phyloP scores from a whole-genome alignment of 2,329 filamentous ascomycete genomes.

The Exophiala oligosperma region DNA sequence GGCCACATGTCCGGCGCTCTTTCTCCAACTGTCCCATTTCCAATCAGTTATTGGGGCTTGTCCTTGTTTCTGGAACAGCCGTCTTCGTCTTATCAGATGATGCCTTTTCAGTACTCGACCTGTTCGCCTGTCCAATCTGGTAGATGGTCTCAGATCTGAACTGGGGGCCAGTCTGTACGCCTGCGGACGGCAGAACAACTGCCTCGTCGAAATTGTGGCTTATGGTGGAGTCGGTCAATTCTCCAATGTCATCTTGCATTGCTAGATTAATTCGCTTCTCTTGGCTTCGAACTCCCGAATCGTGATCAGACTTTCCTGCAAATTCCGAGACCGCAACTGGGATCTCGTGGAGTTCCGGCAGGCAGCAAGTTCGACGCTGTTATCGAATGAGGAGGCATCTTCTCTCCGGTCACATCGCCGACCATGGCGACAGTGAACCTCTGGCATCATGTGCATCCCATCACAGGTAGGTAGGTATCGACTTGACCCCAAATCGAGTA shows the following conservation, averaged over 20 bases:
- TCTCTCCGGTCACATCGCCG: no score
- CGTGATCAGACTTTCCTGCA: conserved; percentile 17
- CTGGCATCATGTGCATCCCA: not conserved
- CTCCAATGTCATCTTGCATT: conserved; percentile 12
- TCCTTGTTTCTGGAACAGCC: not conserved
- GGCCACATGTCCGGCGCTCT: not conserved
- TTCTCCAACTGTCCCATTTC: not conserved
- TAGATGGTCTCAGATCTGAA: not conserved
- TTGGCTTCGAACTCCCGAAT: conserved; percentile 6
- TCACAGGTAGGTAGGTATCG: no score
- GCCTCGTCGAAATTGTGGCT: conserved; percentile 6
- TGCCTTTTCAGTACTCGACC: not conserved
- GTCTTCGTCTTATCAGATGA: not conserved
- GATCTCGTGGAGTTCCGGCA: conserved; percentile 1
- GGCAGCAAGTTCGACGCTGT: not conserved
- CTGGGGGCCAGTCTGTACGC: not conserved
- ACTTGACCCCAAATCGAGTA: no score
- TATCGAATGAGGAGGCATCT: no score
- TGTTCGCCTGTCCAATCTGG: not conserved
- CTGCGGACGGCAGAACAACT: conserved; percentile 1
- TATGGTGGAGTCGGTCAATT: not conserved
- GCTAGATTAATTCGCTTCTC: not conserved
- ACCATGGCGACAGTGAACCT: not conserved
- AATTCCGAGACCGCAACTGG: conserved; percentile 11
- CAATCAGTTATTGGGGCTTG: not conserved